Evolutionary conservation across 345 rosid species (phyloP).

Genomic region (Syzygium oleosum): DNA sequence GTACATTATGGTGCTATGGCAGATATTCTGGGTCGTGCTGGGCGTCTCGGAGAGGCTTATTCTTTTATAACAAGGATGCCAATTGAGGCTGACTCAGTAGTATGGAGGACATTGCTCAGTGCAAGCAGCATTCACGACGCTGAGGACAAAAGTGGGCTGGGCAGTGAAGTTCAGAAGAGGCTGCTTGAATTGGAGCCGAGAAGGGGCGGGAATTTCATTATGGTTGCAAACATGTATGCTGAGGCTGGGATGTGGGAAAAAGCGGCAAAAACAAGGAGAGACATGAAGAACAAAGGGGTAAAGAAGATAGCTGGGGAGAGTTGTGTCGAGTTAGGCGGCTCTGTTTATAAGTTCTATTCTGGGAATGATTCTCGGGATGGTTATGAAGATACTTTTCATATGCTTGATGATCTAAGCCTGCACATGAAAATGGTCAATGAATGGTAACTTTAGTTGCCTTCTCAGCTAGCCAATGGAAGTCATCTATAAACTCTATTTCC

Average conservation of each 20-base stretch:
- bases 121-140: slow-evolving; percentile 45
- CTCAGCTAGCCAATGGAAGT: background rate
- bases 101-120: slow-evolving; percentile 72
- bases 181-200: slow-evolving; percentile 69
- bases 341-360: slow-evolving; percentile 48
- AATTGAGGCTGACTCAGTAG: slow-evolving; percentile 40
- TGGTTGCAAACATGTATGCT: slow-evolving; percentile 69
- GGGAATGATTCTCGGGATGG: slow-evolving; percentile 38
- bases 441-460: background rate
- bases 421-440: slow-evolving; percentile 25
- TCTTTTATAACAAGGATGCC: slow-evolving; percentile 42
- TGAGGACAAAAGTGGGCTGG: slow-evolving; percentile 28
- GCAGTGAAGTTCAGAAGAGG: slow-evolving; percentile 38
- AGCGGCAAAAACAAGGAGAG: slow-evolving; percentile 50
- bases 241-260: slow-evolving; percentile 79
- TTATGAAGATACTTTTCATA: slow-evolving; percentile 15
- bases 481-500: background rate
- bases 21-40: slow-evolving; percentile 72
- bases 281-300: slow-evolving; percentile 42
- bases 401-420: slow-evolving; percentile 37
- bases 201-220: slow-evolving; percentile 66
- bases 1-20: slow-evolving; percentile 74
- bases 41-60: slow-evolving; percentile 57
- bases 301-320: slow-evolving; percentile 76
- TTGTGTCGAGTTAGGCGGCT: slow-evolving; percentile 47